Evolutionary conservation across 495 filamentous ascomycete species (phyloP).

Genomic region (Aspergillus ellipticus): DNA sequence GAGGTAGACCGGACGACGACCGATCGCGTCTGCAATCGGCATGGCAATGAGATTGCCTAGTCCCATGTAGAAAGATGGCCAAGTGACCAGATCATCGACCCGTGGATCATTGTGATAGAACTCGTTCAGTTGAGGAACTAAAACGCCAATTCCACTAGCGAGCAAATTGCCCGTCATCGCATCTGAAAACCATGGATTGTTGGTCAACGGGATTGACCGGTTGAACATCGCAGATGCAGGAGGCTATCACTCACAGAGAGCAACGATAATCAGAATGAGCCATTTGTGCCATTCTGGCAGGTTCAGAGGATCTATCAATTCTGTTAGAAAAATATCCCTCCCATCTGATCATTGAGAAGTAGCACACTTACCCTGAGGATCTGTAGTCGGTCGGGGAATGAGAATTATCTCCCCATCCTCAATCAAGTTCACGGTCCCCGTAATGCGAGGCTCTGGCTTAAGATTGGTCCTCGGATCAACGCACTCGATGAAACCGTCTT

Average conservation of each 20-base stretch:
- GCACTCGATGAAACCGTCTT: too few relatives aligned
- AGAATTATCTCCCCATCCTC: neutral
- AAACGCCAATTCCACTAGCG: neutral
- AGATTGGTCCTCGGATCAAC: too few relatives aligned
- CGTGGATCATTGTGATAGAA: neutral
- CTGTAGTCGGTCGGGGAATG: neutral
- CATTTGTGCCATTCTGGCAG: conserved; percentile 1
- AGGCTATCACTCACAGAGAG: neutral
- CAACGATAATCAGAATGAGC: conserved; percentile 1
- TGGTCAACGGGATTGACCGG: too few relatives aligned
- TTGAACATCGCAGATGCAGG: too few relatives aligned
- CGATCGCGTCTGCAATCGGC: conserved; percentile 2
- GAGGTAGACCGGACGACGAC: neutral
- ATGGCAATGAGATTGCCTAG: conserved; percentile 18
- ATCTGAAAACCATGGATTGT: neutral
- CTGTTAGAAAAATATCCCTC: neutral
- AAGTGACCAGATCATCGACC: neutral
- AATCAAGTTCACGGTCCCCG: neutral
- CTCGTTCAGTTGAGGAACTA: neutral
- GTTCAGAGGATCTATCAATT: neutral
- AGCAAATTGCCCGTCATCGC: neutral
- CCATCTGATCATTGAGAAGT: neutral
- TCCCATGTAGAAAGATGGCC: neutral
- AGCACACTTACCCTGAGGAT: neutral
- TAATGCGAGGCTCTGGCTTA: neutral